Evolutionary conservation across 495 filamentous ascomycete genomes (phyloP), one percentile per base, ranked within the genome.

Genomic region (Podospora appendiculata): DNA sequence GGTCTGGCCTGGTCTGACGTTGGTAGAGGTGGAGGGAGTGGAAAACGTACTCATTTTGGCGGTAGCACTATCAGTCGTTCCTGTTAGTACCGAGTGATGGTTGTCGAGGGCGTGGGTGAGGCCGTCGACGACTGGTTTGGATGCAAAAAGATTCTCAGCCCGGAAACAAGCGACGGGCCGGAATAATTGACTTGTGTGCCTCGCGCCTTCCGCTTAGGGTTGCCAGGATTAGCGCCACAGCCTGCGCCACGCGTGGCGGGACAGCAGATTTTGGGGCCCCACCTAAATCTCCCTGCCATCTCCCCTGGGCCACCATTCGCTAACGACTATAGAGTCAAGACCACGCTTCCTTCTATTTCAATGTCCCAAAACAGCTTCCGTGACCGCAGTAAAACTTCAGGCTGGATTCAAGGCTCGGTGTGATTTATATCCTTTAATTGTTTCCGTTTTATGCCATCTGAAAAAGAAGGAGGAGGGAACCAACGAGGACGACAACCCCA

Each of bases 31-130:
- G 19, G 44, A 35, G 32, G 41, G 33, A 48, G 51, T 53, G 25
- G 57, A 33, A 8, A 52, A 71, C 68, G 53, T 68, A 71, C 68
- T 69, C 68, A 71, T 71, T 67, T 66, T 71, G 66, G 62, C 68
- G 64, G 63, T 66, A 46, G 53, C 56, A 64, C 57, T 69, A 32
- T 52, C 17, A 50, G 7, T 48, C 16, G 35, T 47, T 36, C 2
- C 25, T 47, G 44, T 63, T 55, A 65, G 58, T 55, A 59, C 57
- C 41, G 16, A 17, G 25, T 16, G 47, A 19, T 13, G 9, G 9
- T 8, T 36, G 16, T 33, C 16, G 38, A 16, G 32, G 40, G 40
- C 43, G 48, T 32, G 13, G 40, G 41, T 39, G 47, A 35, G 35
- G 41, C 41, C 25, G 25, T 25, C 25, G 25, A 25, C 25, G 25